Percentiles rank a stretch among this genome's conserved stretches.
Conservation (phyloP, 2,329 filamentous ascomycete species). For the Colletotrichum nymphaeae region DNA sequence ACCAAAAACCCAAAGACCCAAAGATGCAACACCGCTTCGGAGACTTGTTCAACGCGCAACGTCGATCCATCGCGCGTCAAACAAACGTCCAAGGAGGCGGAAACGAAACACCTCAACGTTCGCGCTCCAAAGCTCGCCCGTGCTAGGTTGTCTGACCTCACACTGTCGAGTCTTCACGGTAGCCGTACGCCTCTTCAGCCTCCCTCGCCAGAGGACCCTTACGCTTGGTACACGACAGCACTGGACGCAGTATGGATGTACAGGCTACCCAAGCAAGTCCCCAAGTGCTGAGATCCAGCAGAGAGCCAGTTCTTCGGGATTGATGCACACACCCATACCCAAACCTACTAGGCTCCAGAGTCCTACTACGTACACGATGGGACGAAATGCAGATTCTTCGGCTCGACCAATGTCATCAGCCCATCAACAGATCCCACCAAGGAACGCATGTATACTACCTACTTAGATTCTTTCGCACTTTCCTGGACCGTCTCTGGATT, state of each 20-base stretch:
- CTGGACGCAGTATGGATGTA: neutral
- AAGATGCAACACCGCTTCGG: constrained; percentile 13
- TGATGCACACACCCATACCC: neutral
- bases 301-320: constrained; percentile 1
- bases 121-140: neutral
- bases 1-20: neutral
- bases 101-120: constrained; percentile 6
- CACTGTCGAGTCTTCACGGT: neutral
- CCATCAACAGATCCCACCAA: neutral
- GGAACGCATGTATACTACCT: neutral
- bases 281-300: neutral
- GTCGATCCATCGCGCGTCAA: constrained; percentile 11
- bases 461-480: neutral
- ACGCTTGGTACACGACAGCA: neutral
- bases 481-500: constrained; percentile 1
- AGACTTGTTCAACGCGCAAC: constrained; percentile 7
- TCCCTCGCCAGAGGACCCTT: neutral
- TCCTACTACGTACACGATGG: constrained; percentile 5
- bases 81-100: neutral
- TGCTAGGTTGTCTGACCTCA: neutral
- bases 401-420: neutral
- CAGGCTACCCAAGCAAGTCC: neutral
- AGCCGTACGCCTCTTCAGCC: neutral
- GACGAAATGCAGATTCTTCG: constrained; percentile 32
- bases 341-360: neutral